phyloP scores from a whole-genome alignment of 768 basidiomycete species.

The Boletus coccyginus region DNA sequence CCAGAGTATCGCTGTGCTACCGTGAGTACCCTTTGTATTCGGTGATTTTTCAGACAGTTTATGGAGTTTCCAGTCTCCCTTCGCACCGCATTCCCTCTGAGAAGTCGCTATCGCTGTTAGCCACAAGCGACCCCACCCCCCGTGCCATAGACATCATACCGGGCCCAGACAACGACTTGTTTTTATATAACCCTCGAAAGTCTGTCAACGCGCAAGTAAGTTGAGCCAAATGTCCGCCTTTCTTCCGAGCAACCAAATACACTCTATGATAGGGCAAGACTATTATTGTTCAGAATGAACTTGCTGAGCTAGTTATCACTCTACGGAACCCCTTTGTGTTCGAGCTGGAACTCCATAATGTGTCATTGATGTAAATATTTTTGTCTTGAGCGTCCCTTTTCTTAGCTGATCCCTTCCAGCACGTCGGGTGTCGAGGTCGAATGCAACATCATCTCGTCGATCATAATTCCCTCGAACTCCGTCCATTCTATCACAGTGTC shows the following conservation, averaged over 20 bases:
- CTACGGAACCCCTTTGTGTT: constrained; percentile 93
- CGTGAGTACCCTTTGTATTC: constrained; percentile 47
- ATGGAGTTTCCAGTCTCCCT: constrained; percentile 52
- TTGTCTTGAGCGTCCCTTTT: not conserved
- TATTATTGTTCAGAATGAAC: constrained; percentile 79
- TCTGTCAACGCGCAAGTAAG: constrained; percentile 55
- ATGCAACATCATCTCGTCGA: constrained; percentile 52
- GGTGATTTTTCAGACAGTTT: not conserved
- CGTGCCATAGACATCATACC: constrained; percentile 48
- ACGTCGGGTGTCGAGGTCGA: constrained; percentile 80
- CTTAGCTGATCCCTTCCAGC: constrained; percentile 40
- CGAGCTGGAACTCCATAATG: constrained; percentile 80
- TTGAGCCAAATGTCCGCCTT: not conserved
- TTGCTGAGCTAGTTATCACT: constrained; percentile 75
- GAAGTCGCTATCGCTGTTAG: constrained; percentile 59
- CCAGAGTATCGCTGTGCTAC: constrained; percentile 71
- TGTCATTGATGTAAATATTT: constrained; percentile 68
- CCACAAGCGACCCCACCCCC: constrained; percentile 37
- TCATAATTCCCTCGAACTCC: constrained; percentile 71
- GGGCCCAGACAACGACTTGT: constrained; percentile 67
- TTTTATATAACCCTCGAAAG: constrained; percentile 89
- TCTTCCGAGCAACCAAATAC: constrained; percentile 1
- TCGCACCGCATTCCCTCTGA: constrained; percentile 69
- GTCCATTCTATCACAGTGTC: constrained; percentile 70
- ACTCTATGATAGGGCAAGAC: constrained; percentile 45